These are phyloP conservation scores for Passalora sequoiae DNA, from an alignment of 2,329 filamentous ascomycete species.

Conservation along the genomic window DNA sequence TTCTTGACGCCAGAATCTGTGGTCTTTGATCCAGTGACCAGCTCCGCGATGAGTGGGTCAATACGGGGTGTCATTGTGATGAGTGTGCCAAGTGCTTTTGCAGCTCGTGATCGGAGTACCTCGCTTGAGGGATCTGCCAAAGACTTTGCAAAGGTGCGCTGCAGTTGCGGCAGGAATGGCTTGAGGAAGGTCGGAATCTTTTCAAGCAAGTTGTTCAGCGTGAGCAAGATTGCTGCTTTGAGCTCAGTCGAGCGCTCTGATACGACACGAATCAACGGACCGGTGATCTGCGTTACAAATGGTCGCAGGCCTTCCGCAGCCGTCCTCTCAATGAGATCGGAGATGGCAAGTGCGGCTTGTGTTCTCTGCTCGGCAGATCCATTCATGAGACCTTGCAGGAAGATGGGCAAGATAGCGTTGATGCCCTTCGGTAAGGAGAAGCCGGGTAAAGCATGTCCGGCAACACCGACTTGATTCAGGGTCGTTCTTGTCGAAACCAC, in stretches of 20 bases:
- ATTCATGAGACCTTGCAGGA: constrained; percentile 96
- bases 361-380: constrained; percentile 88
- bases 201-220: constrained; percentile 88
- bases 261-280: constrained; percentile 93
- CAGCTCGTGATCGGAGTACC: constrained; percentile 76
- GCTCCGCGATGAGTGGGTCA: constrained; percentile 85
- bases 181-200: constrained; percentile 96
- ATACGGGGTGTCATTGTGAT: constrained; percentile 95
- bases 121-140: constrained; percentile 91
- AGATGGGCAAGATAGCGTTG: constrained; percentile 91
- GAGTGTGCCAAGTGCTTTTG: constrained; percentile 86
- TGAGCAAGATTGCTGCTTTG: constrained; percentile 88
- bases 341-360: constrained; percentile 86
- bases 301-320: constrained; percentile 82
- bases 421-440: constrained; percentile 94
- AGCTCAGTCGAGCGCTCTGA: constrained; percentile 95
- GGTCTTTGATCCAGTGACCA: constrained; percentile 94
- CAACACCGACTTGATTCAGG: constrained; percentile 79
- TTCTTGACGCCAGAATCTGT: constrained; percentile 79
- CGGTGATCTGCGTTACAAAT: constrained; percentile 95
- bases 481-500: constrained; percentile 81
- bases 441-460: constrained; percentile 77
- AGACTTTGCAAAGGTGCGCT: constrained; percentile 94
- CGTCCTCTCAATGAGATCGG: constrained; percentile 90
- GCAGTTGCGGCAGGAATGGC: constrained; percentile 92